These are phyloP conservation scores for Aspergillus texensis DNA, from an alignment of 2,329 filamentous ascomycete species.

Conservation along the genomic window DNA sequence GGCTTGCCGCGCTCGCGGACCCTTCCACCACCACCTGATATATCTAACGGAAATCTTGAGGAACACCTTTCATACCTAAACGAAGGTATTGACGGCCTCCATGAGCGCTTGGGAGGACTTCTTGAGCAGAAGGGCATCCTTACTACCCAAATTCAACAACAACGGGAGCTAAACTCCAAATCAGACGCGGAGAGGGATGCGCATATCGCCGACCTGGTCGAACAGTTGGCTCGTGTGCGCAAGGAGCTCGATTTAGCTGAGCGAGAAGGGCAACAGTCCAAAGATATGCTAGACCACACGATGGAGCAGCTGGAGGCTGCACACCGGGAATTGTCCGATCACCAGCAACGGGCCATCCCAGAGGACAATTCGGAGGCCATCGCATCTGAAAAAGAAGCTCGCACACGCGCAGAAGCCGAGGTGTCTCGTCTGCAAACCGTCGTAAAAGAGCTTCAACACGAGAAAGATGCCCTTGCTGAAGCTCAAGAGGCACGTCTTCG, in stretches of 20 bases:
- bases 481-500: conserved; percentile 23
- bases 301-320: conserved; percentile 49
- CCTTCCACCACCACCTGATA: conserved; percentile 61
- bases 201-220: conserved; percentile 49
- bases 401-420: conserved; percentile 35
- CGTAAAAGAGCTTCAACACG: conserved; percentile 9
- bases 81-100: conserved; percentile 76
- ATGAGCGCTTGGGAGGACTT: conserved; percentile 73
- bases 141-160: conserved; percentile 90
- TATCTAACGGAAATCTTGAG: conserved; percentile 60
- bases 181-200: conserved; percentile 66
- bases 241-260: conserved; percentile 62
- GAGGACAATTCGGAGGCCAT: conserved; percentile 33
- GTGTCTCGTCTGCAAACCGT: conserved; percentile 35
- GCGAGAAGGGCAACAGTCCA: conserved; percentile 41
- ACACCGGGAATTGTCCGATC: conserved; percentile 39
- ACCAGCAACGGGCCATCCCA: conserved; percentile 34
- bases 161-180: conserved; percentile 87
- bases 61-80: conserved; percentile 77
- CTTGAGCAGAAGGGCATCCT: conserved; percentile 88
- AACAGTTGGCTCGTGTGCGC: conserved; percentile 62
- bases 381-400: conserved; percentile 32
- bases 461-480: conserved; percentile 5
- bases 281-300: conserved; percentile 44
- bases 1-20: conserved; percentile 47